Conservation (phyloP, 306 rosid species). For the Sicyos baderoa region DNA sequence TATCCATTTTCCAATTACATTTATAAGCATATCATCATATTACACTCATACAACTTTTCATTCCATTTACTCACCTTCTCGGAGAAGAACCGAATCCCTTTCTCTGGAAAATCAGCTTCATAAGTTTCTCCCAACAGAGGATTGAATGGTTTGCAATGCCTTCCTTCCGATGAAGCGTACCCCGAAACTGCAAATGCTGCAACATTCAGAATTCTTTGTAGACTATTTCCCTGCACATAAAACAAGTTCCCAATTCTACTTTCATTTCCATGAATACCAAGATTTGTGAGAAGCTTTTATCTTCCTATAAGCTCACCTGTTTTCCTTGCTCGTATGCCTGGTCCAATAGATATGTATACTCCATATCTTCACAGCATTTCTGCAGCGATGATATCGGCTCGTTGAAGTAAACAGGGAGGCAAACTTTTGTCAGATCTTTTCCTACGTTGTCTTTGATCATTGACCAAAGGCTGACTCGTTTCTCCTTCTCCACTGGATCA, state of each 20-base stretch:
- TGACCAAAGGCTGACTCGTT: conserved; percentile 94
- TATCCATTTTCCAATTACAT: not conserved
- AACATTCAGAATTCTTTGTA: conserved; percentile 68
- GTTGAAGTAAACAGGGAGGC: conserved; percentile 93
- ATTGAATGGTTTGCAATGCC: conserved; percentile 94
- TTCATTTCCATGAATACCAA: not conserved
- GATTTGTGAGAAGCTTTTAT: not conserved
- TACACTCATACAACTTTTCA: not conserved
- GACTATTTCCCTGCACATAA: conserved; percentile 70
- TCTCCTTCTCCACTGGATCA: conserved; percentile 88
- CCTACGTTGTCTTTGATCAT: conserved; percentile 97
- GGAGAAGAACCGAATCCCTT: conserved; percentile 89
- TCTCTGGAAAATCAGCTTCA: conserved; percentile 90
- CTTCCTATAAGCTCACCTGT: conserved; percentile 40
- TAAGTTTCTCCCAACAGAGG: conserved; percentile 97
- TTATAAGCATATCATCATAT: not conserved
- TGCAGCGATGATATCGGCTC: conserved; percentile 97
- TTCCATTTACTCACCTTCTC: conserved; percentile 64
- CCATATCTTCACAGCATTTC: conserved; percentile 91
- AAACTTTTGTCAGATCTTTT: conserved; percentile 85
- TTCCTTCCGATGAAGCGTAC: conserved; percentile 89
- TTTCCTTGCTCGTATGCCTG: conserved; percentile 76
- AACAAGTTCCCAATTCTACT: conserved; percentile 7
- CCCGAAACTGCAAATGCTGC: conserved; percentile 98
- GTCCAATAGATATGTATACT: conserved; percentile 83